phyloP scores from a whole-genome alignment of 2,329 filamentous ascomycete genomes.

The Arthrinium phaeospermum region DNA sequence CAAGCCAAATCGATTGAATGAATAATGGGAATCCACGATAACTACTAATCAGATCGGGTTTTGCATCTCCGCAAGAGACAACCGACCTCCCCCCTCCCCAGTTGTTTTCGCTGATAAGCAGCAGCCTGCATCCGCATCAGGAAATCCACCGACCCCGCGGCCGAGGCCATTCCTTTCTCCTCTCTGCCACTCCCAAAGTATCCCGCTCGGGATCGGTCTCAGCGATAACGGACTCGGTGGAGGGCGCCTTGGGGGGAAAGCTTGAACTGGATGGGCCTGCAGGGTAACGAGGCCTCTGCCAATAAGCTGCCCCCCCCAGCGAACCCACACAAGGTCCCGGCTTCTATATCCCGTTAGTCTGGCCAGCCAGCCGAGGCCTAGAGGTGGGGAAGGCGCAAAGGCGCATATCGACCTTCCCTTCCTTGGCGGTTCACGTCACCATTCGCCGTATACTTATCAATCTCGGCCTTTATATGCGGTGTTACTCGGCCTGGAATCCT shows the following conservation, averaged over 20 bases:
- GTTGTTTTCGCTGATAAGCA: neutral
- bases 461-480: slow-evolving; percentile 1
- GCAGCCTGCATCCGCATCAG: neutral
- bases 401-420: neutral
- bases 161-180: neutral
- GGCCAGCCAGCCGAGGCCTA: neutral
- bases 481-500: neutral
- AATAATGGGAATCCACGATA: neutral
- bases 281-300: neutral
- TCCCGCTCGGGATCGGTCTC: slow-evolving; percentile 2
- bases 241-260: neutral
- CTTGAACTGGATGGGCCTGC: neutral
- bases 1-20: neutral
- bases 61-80: neutral
- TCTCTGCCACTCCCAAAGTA: neutral
- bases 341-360: neutral
- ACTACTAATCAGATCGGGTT: slow-evolving; percentile 5
- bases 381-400: neutral
- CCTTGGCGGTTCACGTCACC: neutral
- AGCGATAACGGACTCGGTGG: slow-evolving; percentile 9
- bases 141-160: neutral
- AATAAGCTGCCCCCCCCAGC: neutral
- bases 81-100: neutral
- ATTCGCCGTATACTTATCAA: neutral
- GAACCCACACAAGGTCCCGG: neutral